These are phyloP conservation scores for Liquidambar formosana DNA, from an alignment of 164 flowering plant genomes.

Conservation along the genomic window DNA sequence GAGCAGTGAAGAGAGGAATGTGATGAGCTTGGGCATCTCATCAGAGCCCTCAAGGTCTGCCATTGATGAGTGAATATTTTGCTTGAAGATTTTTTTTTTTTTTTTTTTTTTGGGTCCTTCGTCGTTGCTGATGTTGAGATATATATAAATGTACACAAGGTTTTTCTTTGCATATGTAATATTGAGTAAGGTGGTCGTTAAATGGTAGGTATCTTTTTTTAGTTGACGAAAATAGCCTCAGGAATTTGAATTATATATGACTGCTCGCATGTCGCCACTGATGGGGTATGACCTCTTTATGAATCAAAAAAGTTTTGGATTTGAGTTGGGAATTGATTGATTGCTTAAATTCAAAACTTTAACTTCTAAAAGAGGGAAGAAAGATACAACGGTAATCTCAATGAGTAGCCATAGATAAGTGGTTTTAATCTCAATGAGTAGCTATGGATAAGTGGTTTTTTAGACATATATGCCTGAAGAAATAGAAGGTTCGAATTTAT, in stretches of 20 bases:
- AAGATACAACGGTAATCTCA: no score
- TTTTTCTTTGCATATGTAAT: neutral
- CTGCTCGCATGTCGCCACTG: neutral
- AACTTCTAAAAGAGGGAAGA: slow-evolving; percentile 17
- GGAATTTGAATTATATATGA: slow-evolving; percentile 8
- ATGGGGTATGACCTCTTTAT: neutral
- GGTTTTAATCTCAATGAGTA: no score
- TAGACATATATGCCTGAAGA: no score
- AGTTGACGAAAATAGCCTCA: neutral
- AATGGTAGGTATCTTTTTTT: neutral
- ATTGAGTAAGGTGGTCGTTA: slow-evolving; percentile 6
- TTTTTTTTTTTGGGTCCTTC: neutral
- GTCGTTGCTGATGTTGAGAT: neutral
- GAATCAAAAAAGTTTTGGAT: slow-evolving; percentile 3
- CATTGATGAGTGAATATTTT: slow-evolving; percentile 28
- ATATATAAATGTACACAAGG: neutral
- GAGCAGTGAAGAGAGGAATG: slow-evolving; percentile 54
- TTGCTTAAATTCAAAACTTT: slow-evolving; percentile 10
- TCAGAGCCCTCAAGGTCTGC: slow-evolving; percentile 35
- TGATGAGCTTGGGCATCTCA: slow-evolving; percentile 46
- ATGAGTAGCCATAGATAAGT: no score
- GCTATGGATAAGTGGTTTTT: no score
- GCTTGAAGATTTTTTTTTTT: neutral
- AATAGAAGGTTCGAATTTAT: no score
- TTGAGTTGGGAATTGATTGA: slow-evolving; percentile 21